Evolutionary conservation across 2,329 filamentous ascomycete genomes (phyloP).

Genomic region (Zymoseptoria pseudotritici): DNA sequence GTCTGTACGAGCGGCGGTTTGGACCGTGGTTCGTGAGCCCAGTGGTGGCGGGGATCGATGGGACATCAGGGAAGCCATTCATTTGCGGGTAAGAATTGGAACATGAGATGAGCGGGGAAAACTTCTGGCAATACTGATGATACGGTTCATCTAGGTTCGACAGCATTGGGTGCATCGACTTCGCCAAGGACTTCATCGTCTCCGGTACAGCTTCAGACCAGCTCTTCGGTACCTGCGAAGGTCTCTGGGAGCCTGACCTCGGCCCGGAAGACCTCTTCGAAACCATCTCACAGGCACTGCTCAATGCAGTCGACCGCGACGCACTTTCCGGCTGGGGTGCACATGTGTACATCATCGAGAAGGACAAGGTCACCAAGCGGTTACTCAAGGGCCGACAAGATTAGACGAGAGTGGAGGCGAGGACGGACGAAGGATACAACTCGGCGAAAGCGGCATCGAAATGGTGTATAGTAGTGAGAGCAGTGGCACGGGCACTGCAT

Average conservation of each 20-base stretch:
- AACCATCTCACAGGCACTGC: conserved; percentile 89
- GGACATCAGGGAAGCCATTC: conserved; percentile 88
- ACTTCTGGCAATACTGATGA: not conserved
- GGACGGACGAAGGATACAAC: not conserved
- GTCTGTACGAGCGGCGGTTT: conserved; percentile 90
- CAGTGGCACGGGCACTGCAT: conserved; percentile 6
- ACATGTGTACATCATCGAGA: conserved; percentile 99
- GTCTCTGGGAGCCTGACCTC: conserved; percentile 94
- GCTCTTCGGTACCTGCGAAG: conserved; percentile 97
- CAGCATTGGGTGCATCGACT: conserved; percentile 98
- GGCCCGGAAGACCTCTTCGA: conserved; percentile 94
- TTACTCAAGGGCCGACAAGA: conserved; percentile 97
- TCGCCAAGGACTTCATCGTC: conserved; percentile 99
- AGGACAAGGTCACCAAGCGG: conserved; percentile 99
- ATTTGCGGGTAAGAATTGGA: conserved; percentile 66
- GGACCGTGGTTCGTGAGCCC: conserved; percentile 94
- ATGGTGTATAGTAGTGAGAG: conserved; percentile 15
- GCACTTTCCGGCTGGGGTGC: conserved; percentile 96
- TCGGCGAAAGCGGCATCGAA: not conserved
- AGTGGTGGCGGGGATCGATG: conserved; percentile 89
- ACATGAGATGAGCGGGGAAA: not conserved
- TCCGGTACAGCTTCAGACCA: conserved; percentile 93
- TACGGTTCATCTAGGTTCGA: conserved; percentile 56
- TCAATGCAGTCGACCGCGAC: conserved; percentile 95
- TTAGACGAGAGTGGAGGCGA: conserved; percentile 22